These are phyloP conservation scores for Plantago coronopus DNA, from an alignment of 305 asterid genomes.

Conservation along the genomic window DNA sequence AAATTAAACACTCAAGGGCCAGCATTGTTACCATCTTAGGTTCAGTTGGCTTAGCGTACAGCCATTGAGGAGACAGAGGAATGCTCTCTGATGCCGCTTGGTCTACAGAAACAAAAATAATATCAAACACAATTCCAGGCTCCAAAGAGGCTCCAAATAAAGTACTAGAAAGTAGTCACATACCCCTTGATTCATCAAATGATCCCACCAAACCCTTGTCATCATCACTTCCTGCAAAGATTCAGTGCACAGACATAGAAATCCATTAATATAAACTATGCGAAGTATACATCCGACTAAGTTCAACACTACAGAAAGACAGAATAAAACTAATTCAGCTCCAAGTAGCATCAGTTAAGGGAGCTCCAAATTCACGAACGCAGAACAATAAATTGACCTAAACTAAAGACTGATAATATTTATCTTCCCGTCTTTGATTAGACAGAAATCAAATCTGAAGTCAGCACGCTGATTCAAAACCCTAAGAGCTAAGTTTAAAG, in stretches of 20 bases:
- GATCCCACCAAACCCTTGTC: constrained; percentile 58
- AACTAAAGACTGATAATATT: not conserved
- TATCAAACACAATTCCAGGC: constrained; percentile 12
- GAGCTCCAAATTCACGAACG: not conserved
- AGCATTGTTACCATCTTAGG: constrained; percentile 50
- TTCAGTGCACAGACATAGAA: constrained; percentile 25
- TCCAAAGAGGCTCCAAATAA: not conserved
- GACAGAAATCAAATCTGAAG: constrained; percentile 24
- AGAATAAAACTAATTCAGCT: not conserved
- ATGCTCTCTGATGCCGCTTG: constrained; percentile 64
- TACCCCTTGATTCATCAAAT: constrained; percentile 80
- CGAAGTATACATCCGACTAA: not conserved
- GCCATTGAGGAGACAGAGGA: constrained; percentile 97
- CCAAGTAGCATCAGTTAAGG: not conserved
- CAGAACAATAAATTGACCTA: not conserved
- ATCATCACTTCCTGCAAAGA: constrained; percentile 64
- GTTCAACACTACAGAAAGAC: no score
- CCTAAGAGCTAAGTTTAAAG: constrained; percentile 34
- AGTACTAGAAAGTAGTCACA: constrained; percentile 12
- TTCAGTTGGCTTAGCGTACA: constrained; percentile 78
- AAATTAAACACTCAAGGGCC: constrained; percentile 12
- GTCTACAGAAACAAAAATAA: constrained; percentile 44
- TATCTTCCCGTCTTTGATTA: constrained; percentile 11
- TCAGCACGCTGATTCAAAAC: constrained; percentile 44
- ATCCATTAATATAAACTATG: constrained; percentile 6